These are phyloP conservation scores for Phytomonas sp. DNA, from an alignment of 208 protist genomes.

Conservation along the genomic window DNA sequence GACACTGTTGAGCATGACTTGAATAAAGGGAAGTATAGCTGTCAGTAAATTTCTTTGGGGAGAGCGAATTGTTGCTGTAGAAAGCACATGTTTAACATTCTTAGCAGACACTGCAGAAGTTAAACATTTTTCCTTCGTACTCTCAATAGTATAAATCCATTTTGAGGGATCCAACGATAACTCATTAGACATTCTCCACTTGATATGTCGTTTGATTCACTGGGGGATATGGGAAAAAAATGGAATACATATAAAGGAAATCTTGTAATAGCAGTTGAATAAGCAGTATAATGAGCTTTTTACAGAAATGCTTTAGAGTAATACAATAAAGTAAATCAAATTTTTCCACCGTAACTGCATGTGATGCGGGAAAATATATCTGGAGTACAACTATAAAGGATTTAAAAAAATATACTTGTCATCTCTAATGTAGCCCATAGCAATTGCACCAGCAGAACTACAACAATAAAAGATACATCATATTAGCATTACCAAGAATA, in stretches of 20 bases:
- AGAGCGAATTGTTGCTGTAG: slow-evolving; percentile 39
- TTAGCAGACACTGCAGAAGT: slow-evolving; percentile 40
- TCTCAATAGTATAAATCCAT: slow-evolving; percentile 55
- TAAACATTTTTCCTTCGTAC: slow-evolving; percentile 34
- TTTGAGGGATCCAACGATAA: slow-evolving; percentile 52
- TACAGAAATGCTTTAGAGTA: too few relatives aligned
- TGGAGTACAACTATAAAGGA: too few relatives aligned
- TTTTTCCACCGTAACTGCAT: too few relatives aligned
- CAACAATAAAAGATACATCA: not conserved
- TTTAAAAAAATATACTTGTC: slow-evolving; percentile 4
- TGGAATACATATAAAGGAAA: not conserved
- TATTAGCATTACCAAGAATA: not conserved
- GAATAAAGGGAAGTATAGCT: slow-evolving; percentile 34
- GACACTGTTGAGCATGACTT: slow-evolving; percentile 32
- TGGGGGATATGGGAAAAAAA: not conserved
- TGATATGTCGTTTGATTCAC: not conserved
- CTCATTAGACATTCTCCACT: not conserved
- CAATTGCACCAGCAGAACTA: not conserved
- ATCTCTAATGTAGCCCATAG: too few relatives aligned
- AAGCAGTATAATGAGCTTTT: too few relatives aligned
- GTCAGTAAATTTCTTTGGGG: slow-evolving; percentile 65
- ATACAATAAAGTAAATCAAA: too few relatives aligned
- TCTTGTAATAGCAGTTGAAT: too few relatives aligned
- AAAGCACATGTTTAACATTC: slow-evolving; percentile 71
- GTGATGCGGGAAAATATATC: too few relatives aligned